A percentile compares a stretch with the other conserved stretches of the same genome.
These are phyloP conservation scores for Yamadazyma triangularis DNA, from an alignment of 1,139 yeast species.

Conservation along the genomic window DNA sequence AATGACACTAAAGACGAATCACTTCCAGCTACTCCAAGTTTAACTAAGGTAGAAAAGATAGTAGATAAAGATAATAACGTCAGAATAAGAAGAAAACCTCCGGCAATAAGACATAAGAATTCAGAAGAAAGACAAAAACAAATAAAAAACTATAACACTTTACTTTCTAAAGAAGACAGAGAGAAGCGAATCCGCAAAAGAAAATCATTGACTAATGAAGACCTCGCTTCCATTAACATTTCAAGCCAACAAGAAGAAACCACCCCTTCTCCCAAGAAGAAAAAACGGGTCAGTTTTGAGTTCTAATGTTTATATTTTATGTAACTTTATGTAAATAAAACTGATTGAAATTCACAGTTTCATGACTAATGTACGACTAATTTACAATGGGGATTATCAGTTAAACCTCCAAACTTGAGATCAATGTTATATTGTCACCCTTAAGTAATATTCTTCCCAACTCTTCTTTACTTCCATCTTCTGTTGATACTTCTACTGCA, in stretches of 20 bases:
- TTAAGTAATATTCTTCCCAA: constrained; percentile 66
- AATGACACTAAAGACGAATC: background rate
- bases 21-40: background rate
- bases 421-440: constrained; percentile 90
- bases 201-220: constrained; percentile 3
- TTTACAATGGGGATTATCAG: background rate
- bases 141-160: constrained; percentile 23
- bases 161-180: constrained; percentile 20
- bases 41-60: background rate
- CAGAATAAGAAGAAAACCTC: constrained; percentile 8
- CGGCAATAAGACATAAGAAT: constrained; percentile 14
- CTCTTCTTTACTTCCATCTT: constrained; percentile 37
- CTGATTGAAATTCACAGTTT: too few species aligned
- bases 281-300: constrained; percentile 18
- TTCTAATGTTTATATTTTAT: constrained; percentile 4
- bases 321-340: background rate
- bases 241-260: constrained; percentile 6
- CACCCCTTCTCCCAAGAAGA: constrained; percentile 16
- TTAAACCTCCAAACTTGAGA: constrained; percentile 50
- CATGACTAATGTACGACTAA: background rate
- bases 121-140: constrained; percentile 23
- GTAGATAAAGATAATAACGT: background rate
- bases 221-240: constrained; percentile 15
- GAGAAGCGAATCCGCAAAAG: constrained; percentile 20
- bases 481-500: constrained; percentile 61